Base-by-base conservation (phyloP, 768 basidiomycete genomes). In the Trichaptum fuscoviolaceum region DNA sequence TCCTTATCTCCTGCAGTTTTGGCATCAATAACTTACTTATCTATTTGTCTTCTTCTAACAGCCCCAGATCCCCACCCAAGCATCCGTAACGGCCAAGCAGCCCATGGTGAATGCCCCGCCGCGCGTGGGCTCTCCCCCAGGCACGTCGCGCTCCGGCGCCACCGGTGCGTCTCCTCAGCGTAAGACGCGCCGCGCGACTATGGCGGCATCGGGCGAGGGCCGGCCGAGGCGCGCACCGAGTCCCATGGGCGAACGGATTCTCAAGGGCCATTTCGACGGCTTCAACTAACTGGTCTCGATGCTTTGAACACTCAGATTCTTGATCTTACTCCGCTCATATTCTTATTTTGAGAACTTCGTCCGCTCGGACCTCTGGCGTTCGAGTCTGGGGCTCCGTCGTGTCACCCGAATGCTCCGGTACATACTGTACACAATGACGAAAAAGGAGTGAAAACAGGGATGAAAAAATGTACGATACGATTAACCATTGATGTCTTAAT, bases 181-280 rank as follows among this genome's bases (percentile, higher is more conserved):
- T 70, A 69, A 78, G 74, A 80, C 80, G 17, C 83, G 81, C 66
- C 87, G 90, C 23, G 83, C 88, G n/a, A 89, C 88, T 23, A 73
- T 88, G 64, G 67, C 74, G 9, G 83, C 82, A 58, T 73, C 75
- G 62, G 78, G 81, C 17, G 83, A 82, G 25, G 52, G 63, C 23
- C 35, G 57, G 63, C 82, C 82, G 10, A 87, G 84, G 65, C 81
- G 87, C 68, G 91, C 90, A 2, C 92, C 92, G 23, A 92, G 91
- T 52, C 92, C 92, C 7, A 94, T 93, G 93, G 93, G 92, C 69
- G 93, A 95, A 77, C 83, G 93, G 67, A 93, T 95, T 67, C 83
- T 95, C 70, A 95, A 92, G 80, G 93, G 93, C 9, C 93, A 95
- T 71, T 95, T 94, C 71, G 93, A 95, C 73, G 89, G 93, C 62